These are phyloP conservation scores for Remersonia thermophila DNA, from an alignment of 2,329 filamentous ascomycete genomes.

Conservation along the genomic window DNA sequence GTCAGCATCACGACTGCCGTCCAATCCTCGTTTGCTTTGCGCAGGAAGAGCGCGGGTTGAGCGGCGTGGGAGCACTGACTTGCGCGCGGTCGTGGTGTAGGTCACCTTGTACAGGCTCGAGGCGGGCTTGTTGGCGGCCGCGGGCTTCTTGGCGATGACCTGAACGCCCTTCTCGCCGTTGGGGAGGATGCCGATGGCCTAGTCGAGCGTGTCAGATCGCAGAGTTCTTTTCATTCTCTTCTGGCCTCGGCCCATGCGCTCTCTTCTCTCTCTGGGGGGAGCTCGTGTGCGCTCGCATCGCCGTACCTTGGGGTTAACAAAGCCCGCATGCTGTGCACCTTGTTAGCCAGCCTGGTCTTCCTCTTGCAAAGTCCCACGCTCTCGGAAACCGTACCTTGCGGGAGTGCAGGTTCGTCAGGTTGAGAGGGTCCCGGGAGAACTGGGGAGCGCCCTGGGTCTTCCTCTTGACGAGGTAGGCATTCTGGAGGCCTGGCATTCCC, in stretches of 20 bases:
- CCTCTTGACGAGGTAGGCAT: slow-evolving; percentile 88
- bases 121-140: slow-evolving; percentile 60
- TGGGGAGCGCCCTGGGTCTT: slow-evolving; percentile 58
- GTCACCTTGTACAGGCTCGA: slow-evolving; percentile 50
- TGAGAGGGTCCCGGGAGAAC: slow-evolving; percentile 90
- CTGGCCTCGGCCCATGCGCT: not conserved
- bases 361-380: not conserved
- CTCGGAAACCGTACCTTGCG: slow-evolving; percentile 55
- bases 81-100: slow-evolving; percentile 64
- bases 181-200: slow-evolving; percentile 73
- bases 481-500: slow-evolving; percentile 38
- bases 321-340: slow-evolving; percentile 66
- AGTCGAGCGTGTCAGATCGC: slow-evolving; percentile 19
- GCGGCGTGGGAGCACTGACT: no score
- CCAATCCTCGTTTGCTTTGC: no score
- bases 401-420: slow-evolving; percentile 81
- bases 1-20: slow-evolving; percentile 5
- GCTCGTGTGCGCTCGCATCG: slow-evolving; percentile 4
- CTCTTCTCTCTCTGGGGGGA: not conserved
- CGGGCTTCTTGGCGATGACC: slow-evolving; percentile 74
- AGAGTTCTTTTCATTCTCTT: not conserved
- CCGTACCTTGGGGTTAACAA: slow-evolving; percentile 81
- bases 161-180: slow-evolving; percentile 68
- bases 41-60: no score
- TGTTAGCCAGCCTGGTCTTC: slow-evolving; percentile 25